phyloP scores from a whole-genome alignment of 441 rosid genomes.

The Daphne laureola region DNA sequence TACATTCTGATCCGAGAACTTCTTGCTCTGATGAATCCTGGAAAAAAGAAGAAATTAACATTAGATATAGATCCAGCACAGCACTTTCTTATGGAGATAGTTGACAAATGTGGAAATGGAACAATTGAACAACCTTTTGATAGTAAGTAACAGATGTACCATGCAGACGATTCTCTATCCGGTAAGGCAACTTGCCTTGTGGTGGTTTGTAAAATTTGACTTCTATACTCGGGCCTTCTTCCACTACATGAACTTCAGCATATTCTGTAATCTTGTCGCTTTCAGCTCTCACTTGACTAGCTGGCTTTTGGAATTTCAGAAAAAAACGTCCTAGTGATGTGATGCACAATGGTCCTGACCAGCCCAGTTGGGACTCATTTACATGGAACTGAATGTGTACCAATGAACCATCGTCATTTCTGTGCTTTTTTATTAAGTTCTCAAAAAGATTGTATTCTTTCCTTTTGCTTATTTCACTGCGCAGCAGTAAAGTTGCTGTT shows the following conservation, averaged over 20 bases:
- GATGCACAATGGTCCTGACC: constrained; percentile 97
- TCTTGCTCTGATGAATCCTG: constrained; percentile 83
- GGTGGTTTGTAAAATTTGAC: constrained; percentile 82
- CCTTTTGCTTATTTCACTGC: constrained; percentile 39
- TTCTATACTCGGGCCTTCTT: constrained; percentile 80
- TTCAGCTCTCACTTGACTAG: constrained; percentile 36
- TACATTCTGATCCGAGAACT: constrained; percentile 66
- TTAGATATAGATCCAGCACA: constrained; percentile 8
- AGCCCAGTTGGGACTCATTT: constrained; percentile 50
- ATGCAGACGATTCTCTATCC: constrained; percentile 74
- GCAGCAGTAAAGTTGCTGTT: constrained; percentile 48
- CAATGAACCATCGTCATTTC: constrained; percentile 48
- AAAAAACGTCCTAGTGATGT: constrained; percentile 85
- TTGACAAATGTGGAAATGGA: constrained; percentile 12
- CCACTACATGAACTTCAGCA: constrained; percentile 73
- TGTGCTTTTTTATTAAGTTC: constrained; percentile 76
- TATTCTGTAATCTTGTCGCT: constrained; percentile 35
- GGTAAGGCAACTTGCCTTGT: constrained; percentile 62
- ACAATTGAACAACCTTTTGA: constrained; percentile 69
- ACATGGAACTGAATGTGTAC: constrained; percentile 60
- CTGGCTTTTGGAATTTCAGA: constrained; percentile 69
- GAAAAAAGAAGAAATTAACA: constrained; percentile 19
- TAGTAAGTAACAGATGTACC: constrained; percentile 64
- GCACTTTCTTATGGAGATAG: constrained; percentile 14
- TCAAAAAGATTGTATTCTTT: constrained; percentile 73